Conservation (phyloP, 2,329 filamentous ascomycete species). For the Septoria linicola region DNA sequence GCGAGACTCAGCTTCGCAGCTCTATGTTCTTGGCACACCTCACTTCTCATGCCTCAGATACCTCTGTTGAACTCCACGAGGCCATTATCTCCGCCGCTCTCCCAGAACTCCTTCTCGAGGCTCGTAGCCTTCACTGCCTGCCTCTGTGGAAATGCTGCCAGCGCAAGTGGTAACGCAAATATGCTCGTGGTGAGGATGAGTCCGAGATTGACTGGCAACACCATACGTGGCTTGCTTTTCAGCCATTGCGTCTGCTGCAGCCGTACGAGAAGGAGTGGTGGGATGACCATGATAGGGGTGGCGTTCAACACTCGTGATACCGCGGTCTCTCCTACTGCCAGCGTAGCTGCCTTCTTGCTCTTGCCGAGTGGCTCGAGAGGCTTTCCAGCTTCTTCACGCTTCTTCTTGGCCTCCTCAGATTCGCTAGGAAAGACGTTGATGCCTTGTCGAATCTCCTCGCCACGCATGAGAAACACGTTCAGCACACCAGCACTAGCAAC, state of each 20-base stretch:
- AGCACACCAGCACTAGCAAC: slow-evolving; percentile 87
- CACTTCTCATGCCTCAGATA: slow-evolving; percentile 57
- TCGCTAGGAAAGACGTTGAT: slow-evolving; percentile 90
- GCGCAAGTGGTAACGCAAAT: slow-evolving; percentile 81
- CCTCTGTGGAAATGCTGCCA: slow-evolving; percentile 89
- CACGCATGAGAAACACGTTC: slow-evolving; percentile 97
- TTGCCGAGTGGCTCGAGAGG: slow-evolving; percentile 66
- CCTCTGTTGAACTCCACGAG: slow-evolving; percentile 96
- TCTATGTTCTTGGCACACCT: not conserved
- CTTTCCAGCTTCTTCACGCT: slow-evolving; percentile 36
- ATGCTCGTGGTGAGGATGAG: slow-evolving; percentile 85
- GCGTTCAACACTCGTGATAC: slow-evolving; percentile 88
- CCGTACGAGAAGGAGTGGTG: slow-evolving; percentile 78
- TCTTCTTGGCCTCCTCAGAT: slow-evolving; percentile 67
- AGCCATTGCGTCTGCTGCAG: slow-evolving; percentile 85
- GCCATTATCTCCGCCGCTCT: slow-evolving; percentile 72
- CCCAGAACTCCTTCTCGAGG: slow-evolving; percentile 84
- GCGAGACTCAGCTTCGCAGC: not conserved
- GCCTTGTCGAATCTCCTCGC: slow-evolving; percentile 87
- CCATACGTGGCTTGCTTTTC: slow-evolving; percentile 70
- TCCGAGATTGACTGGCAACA: slow-evolving; percentile 79
- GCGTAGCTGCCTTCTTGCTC: slow-evolving; percentile 79
- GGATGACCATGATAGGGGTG: slow-evolving; percentile 95
- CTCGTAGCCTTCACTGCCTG: slow-evolving; percentile 73
- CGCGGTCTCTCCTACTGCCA: slow-evolving; percentile 92